A percentile compares a stretch with the other conserved stretches of the same genome.
phyloP scores from a whole-genome alignment of 192 early-diverging fungal genomes.

The Backusella australiensis region DNA sequence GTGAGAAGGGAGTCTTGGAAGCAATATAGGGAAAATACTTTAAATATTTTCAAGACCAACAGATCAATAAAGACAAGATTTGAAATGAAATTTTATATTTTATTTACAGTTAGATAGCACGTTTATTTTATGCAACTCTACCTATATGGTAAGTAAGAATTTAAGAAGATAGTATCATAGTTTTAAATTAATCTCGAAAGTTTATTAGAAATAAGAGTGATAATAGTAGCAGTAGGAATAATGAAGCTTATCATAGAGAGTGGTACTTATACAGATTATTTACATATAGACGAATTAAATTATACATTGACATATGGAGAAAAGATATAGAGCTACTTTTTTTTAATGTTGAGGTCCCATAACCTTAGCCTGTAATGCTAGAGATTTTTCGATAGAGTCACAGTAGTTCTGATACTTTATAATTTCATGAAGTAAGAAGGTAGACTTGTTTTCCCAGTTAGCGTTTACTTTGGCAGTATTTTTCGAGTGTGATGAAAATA shows the following conservation, averaged over 20 bases:
- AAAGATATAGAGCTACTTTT: not conserved
- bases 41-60: too few relatives aligned
- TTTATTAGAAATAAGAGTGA: not conserved
- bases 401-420: constrained; percentile 84
- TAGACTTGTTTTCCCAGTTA: constrained; percentile 80
- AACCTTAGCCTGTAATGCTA: constrained; percentile 16
- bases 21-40: too few relatives aligned
- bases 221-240: not conserved
- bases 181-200: too few relatives aligned
- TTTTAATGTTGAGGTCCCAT: not conserved
- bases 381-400: constrained; percentile 63
- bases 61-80: too few relatives aligned
- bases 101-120: too few relatives aligned
- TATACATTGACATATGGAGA: not conserved
- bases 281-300: not conserved
- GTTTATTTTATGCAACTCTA: too few relatives aligned
- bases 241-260: not conserved
- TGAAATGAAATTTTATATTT: too few relatives aligned
- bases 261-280: not conserved
- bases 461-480: constrained; percentile 51
- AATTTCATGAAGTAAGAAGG: constrained; percentile 77
- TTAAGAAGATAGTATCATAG: too few relatives aligned
- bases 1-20: too few relatives aligned
- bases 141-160: too few relatives aligned
- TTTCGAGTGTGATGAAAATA: constrained; percentile 13